Percentiles rank a stretch among this genome's conserved stretches.
phyloP scores from a whole-genome alignment of 257 asterid species.

The Osmanthus fragrans region DNA sequence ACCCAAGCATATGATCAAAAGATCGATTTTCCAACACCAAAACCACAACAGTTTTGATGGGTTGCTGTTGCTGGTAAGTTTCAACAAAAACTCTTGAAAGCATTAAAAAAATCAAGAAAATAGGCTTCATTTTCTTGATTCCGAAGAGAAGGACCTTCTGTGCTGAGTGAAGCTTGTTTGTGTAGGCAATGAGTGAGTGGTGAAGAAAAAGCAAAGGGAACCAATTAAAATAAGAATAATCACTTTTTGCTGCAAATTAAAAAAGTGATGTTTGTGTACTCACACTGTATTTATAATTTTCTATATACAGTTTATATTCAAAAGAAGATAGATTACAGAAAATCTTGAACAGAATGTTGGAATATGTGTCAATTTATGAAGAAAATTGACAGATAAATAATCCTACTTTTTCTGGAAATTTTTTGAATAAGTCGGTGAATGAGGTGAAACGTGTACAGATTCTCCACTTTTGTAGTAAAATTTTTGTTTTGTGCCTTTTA shows the following conservation, averaged over 20 bases:
- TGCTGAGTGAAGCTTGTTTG: background rate
- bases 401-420: no score
- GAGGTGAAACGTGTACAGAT: no score
- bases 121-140: slow-evolving; percentile 26
- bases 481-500: no score
- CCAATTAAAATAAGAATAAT: slow-evolving; percentile 1
- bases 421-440: no score
- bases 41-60: slow-evolving; percentile 70
- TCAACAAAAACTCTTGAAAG: slow-evolving; percentile 30
- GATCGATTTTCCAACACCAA: slow-evolving; percentile 79
- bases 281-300: background rate
- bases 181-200: background rate
- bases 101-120: slow-evolving; percentile 32
- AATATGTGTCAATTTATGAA: background rate
- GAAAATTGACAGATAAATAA: no score
- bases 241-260: background rate
- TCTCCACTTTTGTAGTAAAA: no score
- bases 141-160: slow-evolving; percentile 8
- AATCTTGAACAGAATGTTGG: background rate
- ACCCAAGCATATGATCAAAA: slow-evolving; percentile 83
- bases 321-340: background rate
- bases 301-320: background rate
- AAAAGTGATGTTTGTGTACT: background rate
- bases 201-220: background rate
- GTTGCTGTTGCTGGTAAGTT: slow-evolving; percentile 45